Conservation (phyloP, 345 rosid species). For the Fremontodendron californicum region DNA sequence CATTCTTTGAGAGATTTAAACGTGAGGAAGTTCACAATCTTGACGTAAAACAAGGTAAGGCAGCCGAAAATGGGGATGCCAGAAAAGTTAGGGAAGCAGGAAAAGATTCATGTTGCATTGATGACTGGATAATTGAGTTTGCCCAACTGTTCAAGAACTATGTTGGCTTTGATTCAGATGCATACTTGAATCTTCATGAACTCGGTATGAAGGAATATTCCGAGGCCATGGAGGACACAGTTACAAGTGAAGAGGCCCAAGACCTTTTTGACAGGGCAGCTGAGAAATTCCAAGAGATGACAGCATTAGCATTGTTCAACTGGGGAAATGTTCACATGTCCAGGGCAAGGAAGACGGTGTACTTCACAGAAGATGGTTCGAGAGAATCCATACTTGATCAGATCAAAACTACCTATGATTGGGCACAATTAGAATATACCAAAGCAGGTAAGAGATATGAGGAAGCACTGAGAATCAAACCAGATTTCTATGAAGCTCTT, state of each 20-base stretch:
- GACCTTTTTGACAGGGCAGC: conserved; percentile 63
- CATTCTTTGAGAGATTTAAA: conserved; percentile 42
- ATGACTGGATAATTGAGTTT: conserved; percentile 81
- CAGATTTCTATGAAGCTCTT: conserved; percentile 68
- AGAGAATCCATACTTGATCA: conserved; percentile 50
- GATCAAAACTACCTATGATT: conserved; percentile 53
- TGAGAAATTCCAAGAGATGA: conserved; percentile 77
- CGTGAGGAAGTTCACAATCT: conserved; percentile 18
- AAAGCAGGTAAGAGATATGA: conserved; percentile 64
- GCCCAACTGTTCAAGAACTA: conserved; percentile 73
- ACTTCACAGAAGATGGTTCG: conserved; percentile 47
- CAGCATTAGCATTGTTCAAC: conserved; percentile 80
- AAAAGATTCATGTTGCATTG: conserved; percentile 39
- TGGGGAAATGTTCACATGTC: conserved; percentile 90
- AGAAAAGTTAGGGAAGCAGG: conserved; percentile 28
- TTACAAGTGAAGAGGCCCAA: conserved; percentile 84
- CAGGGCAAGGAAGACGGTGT: conserved; percentile 66
- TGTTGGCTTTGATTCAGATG: conserved; percentile 67
- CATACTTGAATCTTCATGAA: conserved; percentile 72
- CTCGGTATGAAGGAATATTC: conserved; percentile 76
- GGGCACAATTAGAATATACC: conserved; percentile 50
- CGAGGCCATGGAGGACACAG: conserved; percentile 88
- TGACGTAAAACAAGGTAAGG: conserved; percentile 8
- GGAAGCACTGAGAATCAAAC: conserved; percentile 74
- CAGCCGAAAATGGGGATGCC: conserved; percentile 29